Evolutionary conservation across 2,329 filamentous ascomycete species (phyloP), one percentile per base, ranked within the genome.

Genomic region (Fusarium coicis): DNA sequence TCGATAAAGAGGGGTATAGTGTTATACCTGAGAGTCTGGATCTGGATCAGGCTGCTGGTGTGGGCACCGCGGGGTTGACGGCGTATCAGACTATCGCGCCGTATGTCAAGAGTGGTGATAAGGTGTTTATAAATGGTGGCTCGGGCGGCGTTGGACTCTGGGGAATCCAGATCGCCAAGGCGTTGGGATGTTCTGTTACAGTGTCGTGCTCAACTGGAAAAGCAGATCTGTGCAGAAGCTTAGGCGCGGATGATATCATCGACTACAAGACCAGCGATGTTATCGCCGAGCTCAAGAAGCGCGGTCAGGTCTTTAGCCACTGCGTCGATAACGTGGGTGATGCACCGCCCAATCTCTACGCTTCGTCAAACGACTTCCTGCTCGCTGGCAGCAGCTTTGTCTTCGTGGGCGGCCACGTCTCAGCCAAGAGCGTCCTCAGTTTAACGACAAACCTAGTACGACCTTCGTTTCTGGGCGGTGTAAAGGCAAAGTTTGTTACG

Each of bases 181-280:
- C 84, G 0, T 73, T 90, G 8, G 91, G 90, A 1, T 91, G 88
- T 61, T 84, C 87, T 62, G 91, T 93, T 21, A 90, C 88, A 0
- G 85, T 85, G 0, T 86, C 87, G 3, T 93, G 91, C 76, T 92
- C 90, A 21, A 86, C 85, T 1, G 79, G 79, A 7, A 93, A 93
- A 76, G 81, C 87, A 0, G 83, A 88, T 26, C 79, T 93, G 3
- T 90, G 89, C 78, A 85, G 85, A 67, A 81, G 82, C 10, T 77
- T 93, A 3, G 91, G 91, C 5, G 91, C 91, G 9, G 91, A 93
- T 73, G 87, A 90, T 56, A 86, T 92, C 43, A 84, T 92, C 57
- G 89, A 92, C 77, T 92, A 93, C 78, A 87, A 85, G 49, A 82
- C 81, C 0, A 78, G 80, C 30, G 81, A 91, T 74, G 80, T 91